Evolutionary conservation across 1,284 basidiomycete genomes (phyloP), one percentile per base, ranked within the genome.

Genomic region (Cutaneotrichosporon spelunceum): DNA sequence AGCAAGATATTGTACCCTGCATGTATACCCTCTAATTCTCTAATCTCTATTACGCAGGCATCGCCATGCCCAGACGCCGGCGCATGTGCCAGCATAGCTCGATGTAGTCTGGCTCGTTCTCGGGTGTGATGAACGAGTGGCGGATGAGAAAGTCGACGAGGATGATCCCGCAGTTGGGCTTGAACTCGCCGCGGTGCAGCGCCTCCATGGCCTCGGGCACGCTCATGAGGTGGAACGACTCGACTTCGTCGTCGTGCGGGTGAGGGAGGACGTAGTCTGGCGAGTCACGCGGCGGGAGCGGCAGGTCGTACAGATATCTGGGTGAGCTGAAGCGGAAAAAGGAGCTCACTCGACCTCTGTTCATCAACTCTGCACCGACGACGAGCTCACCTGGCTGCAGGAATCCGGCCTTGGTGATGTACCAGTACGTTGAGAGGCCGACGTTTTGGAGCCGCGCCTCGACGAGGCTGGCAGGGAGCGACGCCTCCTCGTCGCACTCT

Each of bases 401-500:
- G 85, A 87, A 93, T 1, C 89, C 89, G 39, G 81, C 80, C 0
- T 82, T 66, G 0, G 88, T 90, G 68, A 88, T 87, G 69, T 79
- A 81, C 65, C 79, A 81, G 74, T 84, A 84, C 16, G 81, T 81
- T 26, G 66, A 56, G 3, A 70, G 69, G 1, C 78, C 77, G 23
- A 62, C 63, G 48, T 69, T 69, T 60, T 71, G 86, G 21, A 87
- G 81, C 64, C 87, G 77, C 47, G 81, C 78, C 52, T 82, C 79
- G 2, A 90, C 86, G 34, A 91, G 71, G 13, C 82, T 75, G 57
- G 86, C 85, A 1, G 83, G 80, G 23, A 96, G 82, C 67, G 87
- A 90, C 16, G 92, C 94, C 77, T 97, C 93, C 73, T 97, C 94
- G 82, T 87, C 87, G 66, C 91, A 89, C 78, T 99, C 95, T 72